phyloP scores from a whole-genome alignment of 2,329 filamentous ascomycete species.

The Diplocarpon mali region DNA sequence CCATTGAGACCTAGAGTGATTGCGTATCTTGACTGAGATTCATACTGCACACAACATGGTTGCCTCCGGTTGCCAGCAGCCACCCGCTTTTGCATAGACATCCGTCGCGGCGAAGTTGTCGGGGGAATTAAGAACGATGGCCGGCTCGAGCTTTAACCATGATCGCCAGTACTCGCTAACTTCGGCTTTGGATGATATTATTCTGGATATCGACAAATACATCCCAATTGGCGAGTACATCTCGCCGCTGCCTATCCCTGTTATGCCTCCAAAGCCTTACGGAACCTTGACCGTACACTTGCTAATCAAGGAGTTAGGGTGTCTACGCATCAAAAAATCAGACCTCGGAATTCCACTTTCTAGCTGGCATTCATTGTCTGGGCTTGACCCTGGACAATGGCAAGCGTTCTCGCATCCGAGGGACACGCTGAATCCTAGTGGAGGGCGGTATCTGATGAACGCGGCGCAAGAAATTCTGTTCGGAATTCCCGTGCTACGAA shows the following conservation, averaged over 20 bases:
- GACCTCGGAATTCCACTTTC: background rate
- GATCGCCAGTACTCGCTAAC: background rate
- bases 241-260: no score
- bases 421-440: background rate
- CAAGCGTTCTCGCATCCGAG: background rate
- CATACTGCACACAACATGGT: no score
- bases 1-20: no score
- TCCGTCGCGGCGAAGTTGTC: no score
- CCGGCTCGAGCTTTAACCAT: background rate
- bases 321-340: background rate
- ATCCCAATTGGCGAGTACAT: background rate
- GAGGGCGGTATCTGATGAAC: background rate
- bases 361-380: background rate
- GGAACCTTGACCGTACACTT: no score
- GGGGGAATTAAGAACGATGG: background rate
- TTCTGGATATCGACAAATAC: constrained; percentile 10
- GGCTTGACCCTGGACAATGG: background rate
- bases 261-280: no score
- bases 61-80: no score
- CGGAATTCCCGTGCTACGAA: constrained; percentile 7
- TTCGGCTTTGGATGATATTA: background rate
- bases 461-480: constrained; percentile 15
- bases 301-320: background rate
- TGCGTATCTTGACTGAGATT: no score
- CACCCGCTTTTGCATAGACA: no score